phyloP scores from a whole-genome alignment of 1,284 basidiomycete genomes.

The Malassezia cuniculi region DNA sequence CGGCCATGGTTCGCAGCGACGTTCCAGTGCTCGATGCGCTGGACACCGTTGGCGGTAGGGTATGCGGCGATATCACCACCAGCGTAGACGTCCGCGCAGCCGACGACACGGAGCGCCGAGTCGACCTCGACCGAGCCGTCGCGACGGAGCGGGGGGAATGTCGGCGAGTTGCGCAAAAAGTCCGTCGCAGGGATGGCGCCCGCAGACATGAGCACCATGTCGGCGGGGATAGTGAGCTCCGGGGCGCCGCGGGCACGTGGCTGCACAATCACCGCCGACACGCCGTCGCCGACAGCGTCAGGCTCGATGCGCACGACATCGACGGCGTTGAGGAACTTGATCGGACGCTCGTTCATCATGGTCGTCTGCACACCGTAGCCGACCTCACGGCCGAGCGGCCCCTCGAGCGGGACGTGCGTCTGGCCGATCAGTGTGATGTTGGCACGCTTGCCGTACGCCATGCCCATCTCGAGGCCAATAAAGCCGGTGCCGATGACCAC shows the following conservation, averaged over 20 bases:
- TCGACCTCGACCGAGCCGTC: conserved; percentile 74
- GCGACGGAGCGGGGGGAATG: conserved; percentile 41
- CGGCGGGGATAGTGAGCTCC: conserved; percentile 54
- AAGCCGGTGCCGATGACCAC: conserved; percentile 82
- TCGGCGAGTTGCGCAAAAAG: conserved; percentile 61
- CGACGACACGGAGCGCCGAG: conserved; percentile 59
- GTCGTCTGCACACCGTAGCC: conserved; percentile 64
- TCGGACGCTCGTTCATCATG: conserved; percentile 56
- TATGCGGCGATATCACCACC: conserved; percentile 82
- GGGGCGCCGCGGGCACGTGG: conserved; percentile 12
- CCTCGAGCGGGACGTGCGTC: conserved; percentile 70
- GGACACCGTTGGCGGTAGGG: conserved; percentile 54
- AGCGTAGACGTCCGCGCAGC: conserved; percentile 59
- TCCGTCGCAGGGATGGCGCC: conserved; percentile 75
- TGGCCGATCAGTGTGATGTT: conserved; percentile 71
- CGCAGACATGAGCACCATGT: conserved; percentile 75
- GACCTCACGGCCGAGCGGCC: conserved; percentile 66
- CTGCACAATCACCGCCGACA: conserved; percentile 8
- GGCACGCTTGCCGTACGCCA: conserved; percentile 56
- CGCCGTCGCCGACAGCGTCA: conserved; percentile 13
- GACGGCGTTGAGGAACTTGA: conserved; percentile 65
- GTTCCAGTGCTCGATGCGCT: conserved; percentile 83
- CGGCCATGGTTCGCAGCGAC: conserved; percentile 75
- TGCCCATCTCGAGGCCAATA: conserved; percentile 83
- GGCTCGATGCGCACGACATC: conserved; percentile 62